Conservation (phyloP, 2,329 filamentous ascomycete genomes). For the Claviceps fusiformis region DNA sequence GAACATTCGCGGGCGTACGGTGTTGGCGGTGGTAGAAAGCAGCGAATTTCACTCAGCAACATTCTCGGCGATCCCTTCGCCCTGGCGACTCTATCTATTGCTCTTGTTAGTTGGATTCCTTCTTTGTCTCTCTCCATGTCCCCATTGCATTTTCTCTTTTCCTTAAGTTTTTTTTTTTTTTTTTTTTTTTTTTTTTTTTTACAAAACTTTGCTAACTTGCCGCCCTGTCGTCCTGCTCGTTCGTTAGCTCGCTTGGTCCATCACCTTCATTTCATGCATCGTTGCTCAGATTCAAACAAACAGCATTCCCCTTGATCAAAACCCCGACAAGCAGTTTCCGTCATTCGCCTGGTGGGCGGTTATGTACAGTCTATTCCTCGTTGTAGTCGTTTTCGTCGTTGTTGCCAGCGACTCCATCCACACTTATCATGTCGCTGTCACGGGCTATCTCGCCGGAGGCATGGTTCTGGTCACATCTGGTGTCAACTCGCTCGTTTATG, state of each 20-base stretch:
- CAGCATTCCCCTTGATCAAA: conserved; percentile 10
- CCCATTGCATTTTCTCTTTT: neutral
- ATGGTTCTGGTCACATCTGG: conserved; percentile 76
- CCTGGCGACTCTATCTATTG: conserved; percentile 84
- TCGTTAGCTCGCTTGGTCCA: conserved; percentile 78
- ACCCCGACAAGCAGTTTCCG: conserved; percentile 42
- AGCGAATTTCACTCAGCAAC: conserved; percentile 55
- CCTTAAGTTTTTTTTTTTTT: too few relatives aligned
- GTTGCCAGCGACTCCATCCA: conserved; percentile 73
- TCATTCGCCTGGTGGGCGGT: conserved; percentile 89
- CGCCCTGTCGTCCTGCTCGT: neutral
- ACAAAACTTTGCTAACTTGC: neutral
- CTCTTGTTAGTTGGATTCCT: conserved; percentile 37
- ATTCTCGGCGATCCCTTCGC: conserved; percentile 95
- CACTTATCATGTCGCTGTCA: conserved; percentile 84
- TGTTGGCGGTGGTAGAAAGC: conserved; percentile 43
- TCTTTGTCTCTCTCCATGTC: neutral
- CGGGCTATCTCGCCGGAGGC: conserved; percentile 72
- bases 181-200: too few relatives aligned
- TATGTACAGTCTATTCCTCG: conserved; percentile 73
- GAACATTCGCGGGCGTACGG: conserved; percentile 51
- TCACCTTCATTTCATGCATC: conserved; percentile 77
- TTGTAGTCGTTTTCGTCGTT: conserved; percentile 66
- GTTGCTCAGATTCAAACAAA: conserved; percentile 46
- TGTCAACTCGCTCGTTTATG: conserved; percentile 78